These are phyloP conservation scores for Solanum chacoense DNA, from an alignment of 305 asterid genomes.

Conservation along the genomic window DNA sequence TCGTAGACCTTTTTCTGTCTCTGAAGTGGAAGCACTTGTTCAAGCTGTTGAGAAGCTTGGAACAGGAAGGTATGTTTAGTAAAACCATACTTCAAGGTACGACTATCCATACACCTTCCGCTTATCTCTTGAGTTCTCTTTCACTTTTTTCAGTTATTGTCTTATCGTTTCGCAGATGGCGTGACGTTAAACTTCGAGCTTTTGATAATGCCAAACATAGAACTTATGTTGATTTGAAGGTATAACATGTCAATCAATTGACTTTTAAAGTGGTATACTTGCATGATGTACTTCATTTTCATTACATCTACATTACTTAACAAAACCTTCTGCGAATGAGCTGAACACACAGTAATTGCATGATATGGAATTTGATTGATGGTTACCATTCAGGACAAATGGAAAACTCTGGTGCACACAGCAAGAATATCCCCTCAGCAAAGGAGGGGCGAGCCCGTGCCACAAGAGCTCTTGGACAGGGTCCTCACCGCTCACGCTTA, in stretches of 20 bases:
- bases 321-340: not conserved
- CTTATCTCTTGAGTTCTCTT: not conserved
- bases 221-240: slow-evolving; percentile 96
- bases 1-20: slow-evolving; percentile 92
- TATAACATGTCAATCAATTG: slow-evolving; percentile 4
- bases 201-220: slow-evolving; percentile 84
- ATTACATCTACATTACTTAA: not conserved
- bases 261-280: not conserved
- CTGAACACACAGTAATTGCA: not conserved
- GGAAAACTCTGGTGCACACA: slow-evolving; percentile 97
- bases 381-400: slow-evolving; percentile 58
- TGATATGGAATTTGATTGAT: not conserved
- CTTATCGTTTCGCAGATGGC: slow-evolving; percentile 61
- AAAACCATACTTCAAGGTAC: not conserved
- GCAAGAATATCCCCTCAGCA: slow-evolving; percentile 97
- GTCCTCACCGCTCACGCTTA: slow-evolving; percentile 83
- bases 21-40: slow-evolving; percentile 95
- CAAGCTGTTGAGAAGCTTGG: slow-evolving; percentile 99
- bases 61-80: slow-evolving; percentile 72
- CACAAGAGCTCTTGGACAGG: slow-evolving; percentile 87
- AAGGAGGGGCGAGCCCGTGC: slow-evolving; percentile 95
- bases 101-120: not conserved
- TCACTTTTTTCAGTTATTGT: not conserved
- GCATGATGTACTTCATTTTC: not conserved
- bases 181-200: slow-evolving; percentile 85